phyloP scores from a whole-genome alignment of 352 stramenopile genomes.

The Globisporangium irregulare region DNA sequence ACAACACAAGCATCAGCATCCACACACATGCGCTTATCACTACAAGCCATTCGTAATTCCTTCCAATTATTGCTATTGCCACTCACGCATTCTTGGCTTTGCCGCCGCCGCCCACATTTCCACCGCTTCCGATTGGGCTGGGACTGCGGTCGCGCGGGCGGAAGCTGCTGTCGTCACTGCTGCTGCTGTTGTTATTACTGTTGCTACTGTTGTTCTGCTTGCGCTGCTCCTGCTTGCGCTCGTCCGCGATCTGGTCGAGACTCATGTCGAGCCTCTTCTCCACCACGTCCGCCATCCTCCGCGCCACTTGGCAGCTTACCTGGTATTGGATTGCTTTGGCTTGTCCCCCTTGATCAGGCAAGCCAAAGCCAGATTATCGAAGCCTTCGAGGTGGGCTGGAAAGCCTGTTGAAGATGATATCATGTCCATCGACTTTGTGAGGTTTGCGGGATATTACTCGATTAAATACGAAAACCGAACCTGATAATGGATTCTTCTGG shows the following conservation, averaged over 20 bases:
- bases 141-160: background rate
- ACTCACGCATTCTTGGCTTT: conserved; percentile 61
- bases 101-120: conserved; percentile 18
- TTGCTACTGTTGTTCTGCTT: background rate
- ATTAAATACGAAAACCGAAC: background rate
- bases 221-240: conserved; percentile 35
- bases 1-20: background rate
- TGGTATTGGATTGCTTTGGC: background rate
- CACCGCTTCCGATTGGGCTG: conserved; percentile 6
- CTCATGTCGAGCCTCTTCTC: conserved; percentile 78
- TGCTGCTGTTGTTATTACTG: background rate
- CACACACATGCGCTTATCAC: background rate
- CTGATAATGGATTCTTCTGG: background rate
- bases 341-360: background rate
- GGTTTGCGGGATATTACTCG: background rate
- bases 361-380: background rate
- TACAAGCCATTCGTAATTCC: background rate
- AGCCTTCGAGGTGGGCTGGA: background rate
- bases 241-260: conserved; percentile 59
- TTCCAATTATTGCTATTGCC: conserved; percentile 1
- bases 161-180: conserved; percentile 3
- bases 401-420: background rate
- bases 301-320: background rate
- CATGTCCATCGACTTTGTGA: background rate
- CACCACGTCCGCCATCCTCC: conserved; percentile 28